Conservation (phyloP, 2,329 filamentous ascomycete genomes). For the Neonectria faginata region DNA sequence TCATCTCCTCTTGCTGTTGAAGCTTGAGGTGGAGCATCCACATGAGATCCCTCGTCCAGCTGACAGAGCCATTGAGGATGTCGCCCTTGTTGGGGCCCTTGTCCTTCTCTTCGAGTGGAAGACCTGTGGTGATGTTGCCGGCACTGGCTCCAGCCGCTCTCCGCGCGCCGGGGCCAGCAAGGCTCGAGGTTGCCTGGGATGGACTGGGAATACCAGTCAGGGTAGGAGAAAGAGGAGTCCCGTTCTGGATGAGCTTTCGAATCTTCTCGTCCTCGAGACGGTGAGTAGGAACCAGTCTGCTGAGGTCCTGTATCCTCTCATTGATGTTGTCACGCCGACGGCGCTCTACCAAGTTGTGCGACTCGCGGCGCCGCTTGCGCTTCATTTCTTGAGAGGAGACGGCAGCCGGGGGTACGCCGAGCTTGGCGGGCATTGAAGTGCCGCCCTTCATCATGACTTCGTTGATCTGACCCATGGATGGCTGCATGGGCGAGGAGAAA, state of each 20-base stretch:
- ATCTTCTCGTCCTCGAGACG: conserved; percentile 97
- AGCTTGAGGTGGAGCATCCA: conserved; percentile 94
- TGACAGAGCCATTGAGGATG: conserved; percentile 95
- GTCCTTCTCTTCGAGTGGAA: conserved; percentile 96
- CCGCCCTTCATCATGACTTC: conserved; percentile 90
- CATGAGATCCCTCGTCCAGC: conserved; percentile 98
- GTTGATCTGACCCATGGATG: conserved; percentile 80
- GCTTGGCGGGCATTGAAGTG: conserved; percentile 90
- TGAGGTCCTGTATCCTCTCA: conserved; percentile 96
- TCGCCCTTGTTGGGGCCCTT: conserved; percentile 99
- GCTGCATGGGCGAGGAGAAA: conserved; percentile 83
- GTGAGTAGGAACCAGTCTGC: conserved; percentile 90
- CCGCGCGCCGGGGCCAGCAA: conserved; percentile 86
- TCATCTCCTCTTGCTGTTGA: conserved; percentile 88
- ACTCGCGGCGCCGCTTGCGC: conserved; percentile 88
- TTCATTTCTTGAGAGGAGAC: conserved; percentile 93
- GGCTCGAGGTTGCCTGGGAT: conserved; percentile 84
- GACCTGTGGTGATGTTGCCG: conserved; percentile 89
- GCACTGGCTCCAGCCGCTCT: conserved; percentile 77
- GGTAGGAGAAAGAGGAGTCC: conserved; percentile 87
- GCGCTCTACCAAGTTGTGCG: conserved; percentile 96
- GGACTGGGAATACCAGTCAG: conserved; percentile 77
- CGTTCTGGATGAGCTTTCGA: conserved; percentile 92
- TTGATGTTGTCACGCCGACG: conserved; percentile 98
- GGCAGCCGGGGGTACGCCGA: conserved; percentile 65